Evolutionary conservation across 495 filamentous ascomycete genomes (phyloP).

Genomic region (Hypoxylon fuscum): DNA sequence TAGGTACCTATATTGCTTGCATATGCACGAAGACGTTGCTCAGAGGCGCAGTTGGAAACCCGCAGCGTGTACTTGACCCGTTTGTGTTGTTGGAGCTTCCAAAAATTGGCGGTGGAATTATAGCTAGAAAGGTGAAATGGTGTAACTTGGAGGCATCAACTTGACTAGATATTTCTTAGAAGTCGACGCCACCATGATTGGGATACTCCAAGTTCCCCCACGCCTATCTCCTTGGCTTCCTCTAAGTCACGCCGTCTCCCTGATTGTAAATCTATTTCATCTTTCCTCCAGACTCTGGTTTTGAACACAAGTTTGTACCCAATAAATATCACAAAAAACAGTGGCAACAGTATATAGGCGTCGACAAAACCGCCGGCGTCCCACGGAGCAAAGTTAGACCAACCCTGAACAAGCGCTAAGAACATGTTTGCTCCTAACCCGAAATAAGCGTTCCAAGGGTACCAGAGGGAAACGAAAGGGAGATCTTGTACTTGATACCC

Average conservation of each 20-base stretch:
- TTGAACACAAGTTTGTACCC: conserved; percentile 68
- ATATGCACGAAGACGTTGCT: too few species aligned
- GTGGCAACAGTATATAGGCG: conserved; percentile 72
- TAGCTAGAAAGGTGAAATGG: too few species aligned
- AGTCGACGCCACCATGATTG: conserved; percentile 44
- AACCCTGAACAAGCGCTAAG: conserved; percentile 72
- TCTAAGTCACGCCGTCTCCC: conserved; percentile 63
- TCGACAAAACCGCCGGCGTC: conserved; percentile 68
- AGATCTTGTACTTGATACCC: conserved; percentile 61
- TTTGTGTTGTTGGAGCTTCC: too few species aligned
- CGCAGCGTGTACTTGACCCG: too few species aligned
- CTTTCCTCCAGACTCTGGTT: conserved; percentile 59
- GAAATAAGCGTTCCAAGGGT: conserved; percentile 71
- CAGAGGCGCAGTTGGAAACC: too few species aligned
- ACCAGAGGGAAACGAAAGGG: conserved; percentile 67
- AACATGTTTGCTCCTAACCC: conserved; percentile 68
- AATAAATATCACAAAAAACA: conserved; percentile 68
- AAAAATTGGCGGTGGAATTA: too few species aligned
- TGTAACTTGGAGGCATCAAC: too few species aligned
- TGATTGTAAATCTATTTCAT: conserved; percentile 69
- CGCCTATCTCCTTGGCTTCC: conserved; percentile 39
- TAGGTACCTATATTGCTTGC: too few species aligned
- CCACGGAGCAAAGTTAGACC: conserved; percentile 63
- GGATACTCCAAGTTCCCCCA: conserved; percentile 12
- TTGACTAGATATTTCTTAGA: conserved; percentile 24